Base-by-base conservation (phyloP, 768 basidiomycete species). In the Suillus tomentosus region DNA sequence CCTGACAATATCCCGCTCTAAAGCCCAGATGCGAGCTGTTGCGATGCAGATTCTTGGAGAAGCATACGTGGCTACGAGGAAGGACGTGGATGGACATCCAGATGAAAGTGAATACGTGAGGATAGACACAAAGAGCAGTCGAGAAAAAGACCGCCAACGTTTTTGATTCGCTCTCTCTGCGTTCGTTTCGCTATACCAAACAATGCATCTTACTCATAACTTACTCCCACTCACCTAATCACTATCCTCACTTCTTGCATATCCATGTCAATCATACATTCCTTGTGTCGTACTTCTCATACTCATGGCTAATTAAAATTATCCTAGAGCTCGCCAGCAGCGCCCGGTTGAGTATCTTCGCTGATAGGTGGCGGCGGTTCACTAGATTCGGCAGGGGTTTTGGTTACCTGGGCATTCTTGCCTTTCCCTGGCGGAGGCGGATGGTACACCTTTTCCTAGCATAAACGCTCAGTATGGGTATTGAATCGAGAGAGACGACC, bases 41-140 rank as follows among this genome's bases (percentile, higher is more conserved):
- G 93, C 92, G 4, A 72, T 96, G 68, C 91, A 93, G 72, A 88
- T 95, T 47, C 79, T 96, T 1, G 94, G 94, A 6, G 91, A 93
- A 66, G 89, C 91, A 5, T 96, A 87, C 69, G 80, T 85, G 75
- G 72, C 72, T 19, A 91, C 92, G 39, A 85, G 82, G 79, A 91
- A 90, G 74, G 91, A 91, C 9, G 71, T 78, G 14, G 73, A 81
- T 13, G 71, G 62, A 48, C 69, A 71, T 22, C 63, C 78, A 5
- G 87, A 88, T 58, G 92, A 94, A 64, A 84, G 81, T 67, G 94
- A 94, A 70, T 95, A 94, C 70, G 93, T 95, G 57, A 83, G 85
- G 72, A 81, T 95, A 31, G 93, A 95, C 66, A 93, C 89, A 31
- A 89, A 84, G 79, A 81, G 71, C 57, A 91, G 87, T 74, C 80